These are phyloP conservation scores for Medicago ruthenica DNA, from an alignment of 306 rosid species.

Conservation along the genomic window DNA sequence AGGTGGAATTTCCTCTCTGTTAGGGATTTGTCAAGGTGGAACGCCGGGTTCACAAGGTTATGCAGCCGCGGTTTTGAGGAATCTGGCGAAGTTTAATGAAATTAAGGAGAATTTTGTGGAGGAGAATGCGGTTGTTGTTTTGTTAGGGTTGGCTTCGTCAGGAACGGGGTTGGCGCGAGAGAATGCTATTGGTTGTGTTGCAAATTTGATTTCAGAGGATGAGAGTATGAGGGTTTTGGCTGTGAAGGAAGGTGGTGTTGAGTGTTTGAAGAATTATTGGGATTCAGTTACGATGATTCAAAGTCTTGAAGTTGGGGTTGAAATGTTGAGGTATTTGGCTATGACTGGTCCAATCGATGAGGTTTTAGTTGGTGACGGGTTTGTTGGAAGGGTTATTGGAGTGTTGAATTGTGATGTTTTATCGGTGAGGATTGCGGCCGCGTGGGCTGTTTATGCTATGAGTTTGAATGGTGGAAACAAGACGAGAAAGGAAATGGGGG, in stretches of 20 bases:
- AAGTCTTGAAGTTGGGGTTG: slow-evolving; percentile 74
- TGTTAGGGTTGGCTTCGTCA: slow-evolving; percentile 67
- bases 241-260: slow-evolving; percentile 75
- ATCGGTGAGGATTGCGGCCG: slow-evolving; percentile 74
- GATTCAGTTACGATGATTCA: slow-evolving; percentile 57
- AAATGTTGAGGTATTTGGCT: slow-evolving; percentile 69
- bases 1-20: slow-evolving; percentile 85
- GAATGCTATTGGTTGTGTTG: slow-evolving; percentile 78
- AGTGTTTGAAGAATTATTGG: slow-evolving; percentile 82
- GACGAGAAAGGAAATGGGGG: slow-evolving; percentile 83
- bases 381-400: slow-evolving; percentile 56
- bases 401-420: slow-evolving; percentile 71
- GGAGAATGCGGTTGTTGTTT: slow-evolving; percentile 73
- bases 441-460: slow-evolving; percentile 67
- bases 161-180: slow-evolving; percentile 80
- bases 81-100: slow-evolving; percentile 66
- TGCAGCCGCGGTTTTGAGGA: slow-evolving; percentile 80
- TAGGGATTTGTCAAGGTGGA: slow-evolving; percentile 87
- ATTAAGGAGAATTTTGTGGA: slow-evolving; percentile 70
- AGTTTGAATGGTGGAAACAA: slow-evolving; percentile 63
- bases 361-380: slow-evolving; percentile 66
- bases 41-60: slow-evolving; percentile 88
- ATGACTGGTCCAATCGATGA: slow-evolving; percentile 56
- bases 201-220: slow-evolving; percentile 65
- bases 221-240: slow-evolving; percentile 62